Conservation (phyloP, 495 filamentous ascomycete genomes). For the Aspergillus haitiensis region DNA sequence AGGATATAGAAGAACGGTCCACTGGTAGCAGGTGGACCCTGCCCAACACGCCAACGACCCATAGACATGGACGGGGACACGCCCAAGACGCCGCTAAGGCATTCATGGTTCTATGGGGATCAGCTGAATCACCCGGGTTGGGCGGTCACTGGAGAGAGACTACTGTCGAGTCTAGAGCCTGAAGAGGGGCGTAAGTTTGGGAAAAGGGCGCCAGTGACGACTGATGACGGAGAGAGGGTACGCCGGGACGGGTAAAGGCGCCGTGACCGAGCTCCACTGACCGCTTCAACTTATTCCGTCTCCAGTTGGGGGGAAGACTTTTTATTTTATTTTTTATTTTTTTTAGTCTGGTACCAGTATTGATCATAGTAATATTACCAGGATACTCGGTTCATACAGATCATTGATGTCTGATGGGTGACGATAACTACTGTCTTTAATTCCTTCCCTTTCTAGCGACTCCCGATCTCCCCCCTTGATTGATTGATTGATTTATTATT, state of each 20-base stretch:
- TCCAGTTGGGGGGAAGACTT: conserved; percentile 19
- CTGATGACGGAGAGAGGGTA: conserved; percentile 27
- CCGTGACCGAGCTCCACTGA: conserved; percentile 28
- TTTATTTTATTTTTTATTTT: conserved; percentile 2
- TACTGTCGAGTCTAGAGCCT: conserved; percentile 26
- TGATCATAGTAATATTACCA: not conserved
- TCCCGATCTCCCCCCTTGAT: not conserved
- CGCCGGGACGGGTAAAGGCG: conserved; percentile 35
- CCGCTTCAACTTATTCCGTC: conserved; percentile 27
- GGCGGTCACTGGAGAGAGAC: conserved; percentile 24
- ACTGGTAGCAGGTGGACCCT: conserved; percentile 22
- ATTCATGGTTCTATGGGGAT: conserved; percentile 33
- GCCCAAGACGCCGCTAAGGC: conserved; percentile 28
- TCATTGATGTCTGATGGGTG: not conserved
- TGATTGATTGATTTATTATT: not conserved
- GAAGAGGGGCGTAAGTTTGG: conserved; percentile 25
- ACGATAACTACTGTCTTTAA: not conserved
- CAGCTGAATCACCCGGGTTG: conserved; percentile 38
- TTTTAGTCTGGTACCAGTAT: not conserved
- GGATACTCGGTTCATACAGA: conserved; percentile 5
- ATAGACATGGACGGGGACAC: conserved; percentile 43
- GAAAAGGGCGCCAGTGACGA: conserved; percentile 23
- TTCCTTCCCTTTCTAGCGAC: conserved; percentile 8
- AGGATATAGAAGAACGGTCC: conserved; percentile 28
- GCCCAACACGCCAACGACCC: conserved; percentile 39